These are phyloP conservation scores for Saccharata proteae DNA, from an alignment of 2,329 filamentous ascomycete genomes.

Conservation along the genomic window DNA sequence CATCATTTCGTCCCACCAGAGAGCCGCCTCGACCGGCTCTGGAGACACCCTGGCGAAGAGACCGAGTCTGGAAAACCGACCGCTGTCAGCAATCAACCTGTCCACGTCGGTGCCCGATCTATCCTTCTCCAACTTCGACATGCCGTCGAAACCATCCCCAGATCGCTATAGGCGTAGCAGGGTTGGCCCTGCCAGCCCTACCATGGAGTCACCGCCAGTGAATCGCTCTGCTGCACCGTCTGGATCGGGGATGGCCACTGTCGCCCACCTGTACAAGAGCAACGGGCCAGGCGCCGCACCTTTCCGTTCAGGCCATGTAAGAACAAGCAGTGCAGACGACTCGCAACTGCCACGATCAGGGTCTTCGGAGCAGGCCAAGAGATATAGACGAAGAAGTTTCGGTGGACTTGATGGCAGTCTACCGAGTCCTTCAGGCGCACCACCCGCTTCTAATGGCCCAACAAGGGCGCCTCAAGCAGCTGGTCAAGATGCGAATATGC, in stretches of 20 bases:
- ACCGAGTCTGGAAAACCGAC: slow-evolving; percentile 19
- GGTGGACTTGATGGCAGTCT: slow-evolving; percentile 47
- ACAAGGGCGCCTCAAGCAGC: slow-evolving; percentile 11
- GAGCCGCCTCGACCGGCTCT: slow-evolving; percentile 6
- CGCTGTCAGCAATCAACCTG: slow-evolving; percentile 37
- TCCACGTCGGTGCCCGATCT: slow-evolving; percentile 42
- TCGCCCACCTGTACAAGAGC: slow-evolving; percentile 39
- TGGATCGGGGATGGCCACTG: slow-evolving; percentile 42
- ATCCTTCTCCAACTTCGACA: slow-evolving; percentile 42
- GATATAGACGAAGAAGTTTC: slow-evolving; percentile 73
- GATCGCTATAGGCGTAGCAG: slow-evolving; percentile 66
- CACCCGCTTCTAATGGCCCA: slow-evolving; percentile 10
- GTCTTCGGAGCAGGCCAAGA: slow-evolving; percentile 55
- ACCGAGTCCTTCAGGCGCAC: slow-evolving; percentile 12
- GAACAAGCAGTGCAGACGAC: slow-evolving; percentile 56
- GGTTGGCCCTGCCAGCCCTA: slow-evolving; percentile 4
- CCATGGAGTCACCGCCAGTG: slow-evolving; percentile 1
- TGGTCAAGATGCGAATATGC: slow-evolving; percentile 17
- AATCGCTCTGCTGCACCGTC: slow-evolving; percentile 34
- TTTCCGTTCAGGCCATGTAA: slow-evolving; percentile 37
- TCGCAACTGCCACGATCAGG: slow-evolving; percentile 48
- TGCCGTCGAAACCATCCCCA: slow-evolving; percentile 55
- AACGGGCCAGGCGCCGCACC: slow-evolving; percentile 12
- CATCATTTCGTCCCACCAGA: slow-evolving; percentile 28
- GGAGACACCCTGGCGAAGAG: slow-evolving; percentile 11